A percentile compares a stretch with the other conserved stretches of the same genome.
Conservation (phyloP, 257 asterid species). For the Dorcoceras hygrometricum region DNA sequence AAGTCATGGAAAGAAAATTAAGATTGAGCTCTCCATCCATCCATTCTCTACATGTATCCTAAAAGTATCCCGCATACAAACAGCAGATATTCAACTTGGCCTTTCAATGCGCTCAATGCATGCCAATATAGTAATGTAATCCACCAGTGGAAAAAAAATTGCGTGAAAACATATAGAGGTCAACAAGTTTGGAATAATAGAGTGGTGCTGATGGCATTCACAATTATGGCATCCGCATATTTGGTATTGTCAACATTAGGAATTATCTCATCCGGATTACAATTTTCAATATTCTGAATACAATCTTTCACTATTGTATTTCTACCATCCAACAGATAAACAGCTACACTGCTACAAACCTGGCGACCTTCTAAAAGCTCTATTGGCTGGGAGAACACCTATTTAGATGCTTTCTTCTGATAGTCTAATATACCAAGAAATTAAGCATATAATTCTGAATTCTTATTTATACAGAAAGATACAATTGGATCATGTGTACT, state of each 20-base stretch:
- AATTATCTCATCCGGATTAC: not conserved
- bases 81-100: not conserved
- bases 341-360: not conserved
- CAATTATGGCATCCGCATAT: not conserved
- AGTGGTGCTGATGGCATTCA: not conserved
- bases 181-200: not conserved
- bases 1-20: too few species aligned
- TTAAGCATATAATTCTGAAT: not conserved
- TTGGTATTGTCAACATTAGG: not conserved
- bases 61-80: not conserved
- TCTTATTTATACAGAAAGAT: not conserved
- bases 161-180: not conserved
- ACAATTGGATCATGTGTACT: not conserved
- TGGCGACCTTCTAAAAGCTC: constrained; percentile 2
- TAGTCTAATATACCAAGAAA: not conserved
- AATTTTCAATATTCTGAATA: too few species aligned
- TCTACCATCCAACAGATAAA: not conserved
- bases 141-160: not conserved
- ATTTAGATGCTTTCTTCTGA: not conserved
- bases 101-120: not conserved
- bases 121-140: not conserved
- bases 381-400: not conserved
- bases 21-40: too few species aligned
- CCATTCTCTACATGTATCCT: too few species aligned
- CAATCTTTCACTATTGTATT: not conserved